Conservation (phyloP, 2,329 filamentous ascomycete genomes). For the Aspergillus sp. region DNA sequence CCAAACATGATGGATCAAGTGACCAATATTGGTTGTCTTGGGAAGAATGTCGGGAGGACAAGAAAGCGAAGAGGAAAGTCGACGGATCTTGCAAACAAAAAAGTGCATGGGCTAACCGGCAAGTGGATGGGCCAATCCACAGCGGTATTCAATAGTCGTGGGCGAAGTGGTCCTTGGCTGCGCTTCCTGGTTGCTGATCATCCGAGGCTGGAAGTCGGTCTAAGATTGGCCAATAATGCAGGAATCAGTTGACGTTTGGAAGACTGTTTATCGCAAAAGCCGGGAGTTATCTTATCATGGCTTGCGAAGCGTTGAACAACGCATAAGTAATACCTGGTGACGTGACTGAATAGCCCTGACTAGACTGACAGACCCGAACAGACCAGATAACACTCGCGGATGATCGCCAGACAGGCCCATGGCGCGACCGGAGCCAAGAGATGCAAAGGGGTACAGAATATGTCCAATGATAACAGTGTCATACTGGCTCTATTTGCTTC, state of each 20-base stretch:
- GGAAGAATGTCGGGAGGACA: too few species aligned
- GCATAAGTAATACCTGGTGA: too few species aligned
- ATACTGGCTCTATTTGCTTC: too few species aligned
- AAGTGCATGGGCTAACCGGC: not conserved
- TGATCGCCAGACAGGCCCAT: not conserved
- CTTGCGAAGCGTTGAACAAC: too few species aligned
- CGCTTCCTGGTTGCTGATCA: constrained; percentile 23
- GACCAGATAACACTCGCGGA: not conserved
- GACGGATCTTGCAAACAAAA: too few species aligned
- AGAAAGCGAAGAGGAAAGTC: too few species aligned
- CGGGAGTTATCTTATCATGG: too few species aligned
- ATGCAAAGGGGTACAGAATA: not conserved
- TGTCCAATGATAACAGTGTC: too few species aligned
- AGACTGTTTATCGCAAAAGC: too few species aligned
- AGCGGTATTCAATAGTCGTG: constrained; percentile 9
- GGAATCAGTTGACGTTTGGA: too few species aligned
- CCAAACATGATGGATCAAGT: not conserved
- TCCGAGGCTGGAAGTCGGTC: constrained; percentile 24
- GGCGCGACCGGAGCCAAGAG: not conserved
- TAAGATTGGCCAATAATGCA: not conserved
- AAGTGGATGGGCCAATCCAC: not conserved
- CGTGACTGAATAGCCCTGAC: too few species aligned
- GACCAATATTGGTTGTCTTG: not conserved
- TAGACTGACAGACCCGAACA: constrained; percentile 4
- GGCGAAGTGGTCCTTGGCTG: constrained; percentile 13